Evolutionary conservation across 176 grass and related monocot genomes (phyloP).

Genomic region (Carex cristatella): DNA sequence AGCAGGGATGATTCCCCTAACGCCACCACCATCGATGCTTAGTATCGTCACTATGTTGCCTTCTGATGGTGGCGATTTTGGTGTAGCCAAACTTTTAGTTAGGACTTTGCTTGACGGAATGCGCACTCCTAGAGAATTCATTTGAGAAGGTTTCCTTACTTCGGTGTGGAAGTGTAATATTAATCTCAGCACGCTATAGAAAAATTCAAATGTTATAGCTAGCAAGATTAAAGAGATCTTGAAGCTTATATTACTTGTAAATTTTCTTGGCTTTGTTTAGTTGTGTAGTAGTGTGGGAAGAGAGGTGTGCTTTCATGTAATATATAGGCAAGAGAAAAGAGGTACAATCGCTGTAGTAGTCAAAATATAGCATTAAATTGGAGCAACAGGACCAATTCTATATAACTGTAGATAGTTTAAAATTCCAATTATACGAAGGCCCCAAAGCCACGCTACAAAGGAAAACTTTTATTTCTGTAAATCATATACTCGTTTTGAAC

Average conservation of each 20-base stretch:
- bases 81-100: background rate
- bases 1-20: constrained; percentile 75
- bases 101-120: background rate
- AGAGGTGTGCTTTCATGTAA: background rate
- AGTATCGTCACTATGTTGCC: constrained; percentile 44
- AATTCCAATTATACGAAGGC: too few species aligned
- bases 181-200: too few species aligned
- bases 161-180: background rate
- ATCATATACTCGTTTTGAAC: too few species aligned
- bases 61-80: constrained; percentile 23
- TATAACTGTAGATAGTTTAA: background rate
- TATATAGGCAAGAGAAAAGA: background rate
- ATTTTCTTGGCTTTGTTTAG: background rate
- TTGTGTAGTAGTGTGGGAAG: background rate
- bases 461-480: too few species aligned
- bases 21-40: constrained; percentile 66
- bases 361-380: background rate
- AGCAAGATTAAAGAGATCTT: background rate
- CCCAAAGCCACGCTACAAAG: too few species aligned
- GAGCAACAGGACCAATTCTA: background rate
- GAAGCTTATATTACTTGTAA: background rate
- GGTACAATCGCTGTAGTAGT: background rate
- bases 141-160: background rate
- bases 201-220: background rate
- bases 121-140: background rate